Percentiles rank a stretch among this genome's conserved stretches.
Evolutionary conservation across 2,329 filamentous ascomycete species (phyloP).

Genomic region (Beauveria asiatica): DNA sequence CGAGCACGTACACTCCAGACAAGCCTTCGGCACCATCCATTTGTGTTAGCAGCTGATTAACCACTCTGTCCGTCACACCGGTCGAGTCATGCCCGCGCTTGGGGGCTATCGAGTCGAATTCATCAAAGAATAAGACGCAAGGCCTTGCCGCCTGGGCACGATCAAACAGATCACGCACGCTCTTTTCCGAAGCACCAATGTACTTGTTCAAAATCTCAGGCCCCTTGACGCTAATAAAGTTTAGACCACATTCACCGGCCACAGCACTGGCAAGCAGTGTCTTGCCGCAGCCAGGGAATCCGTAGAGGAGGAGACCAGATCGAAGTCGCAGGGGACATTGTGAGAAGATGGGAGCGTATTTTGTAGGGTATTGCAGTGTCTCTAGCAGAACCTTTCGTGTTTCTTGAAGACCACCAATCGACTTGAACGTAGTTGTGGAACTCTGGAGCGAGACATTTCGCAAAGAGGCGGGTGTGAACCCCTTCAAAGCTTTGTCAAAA

Average conservation of each 20-base stretch:
- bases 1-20: slow-evolving; percentile 90
- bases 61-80: slow-evolving; percentile 95
- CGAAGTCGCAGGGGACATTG: slow-evolving; percentile 91
- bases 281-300: slow-evolving; percentile 93
- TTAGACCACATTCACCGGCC: slow-evolving; percentile 94
- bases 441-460: slow-evolving; percentile 91
- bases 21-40: slow-evolving; percentile 98
- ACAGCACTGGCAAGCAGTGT: slow-evolving; percentile 92
- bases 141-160: slow-evolving; percentile 83
- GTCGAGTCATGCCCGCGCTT: slow-evolving; percentile 96
- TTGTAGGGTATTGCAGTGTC: slow-evolving; percentile 93
- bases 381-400: slow-evolving; percentile 89
- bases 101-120: slow-evolving; percentile 95
- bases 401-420: slow-evolving; percentile 79
- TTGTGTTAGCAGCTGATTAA: slow-evolving; percentile 95
- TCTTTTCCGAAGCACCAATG: slow-evolving; percentile 95
- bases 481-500: slow-evolving; percentile 76
- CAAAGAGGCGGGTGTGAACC: slow-evolving; percentile 90
- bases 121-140: slow-evolving; percentile 95
- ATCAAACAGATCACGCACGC: slow-evolving; percentile 89
- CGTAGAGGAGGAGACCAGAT: slow-evolving; percentile 86
- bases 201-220: slow-evolving; percentile 99
- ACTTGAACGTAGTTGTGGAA: slow-evolving; percentile 84
- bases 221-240: slow-evolving; percentile 97
- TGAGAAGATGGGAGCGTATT: slow-evolving; percentile 95